phyloP scores from a whole-genome alignment of 2,329 filamentous ascomycete species.

The Chaetomium strumarium region DNA sequence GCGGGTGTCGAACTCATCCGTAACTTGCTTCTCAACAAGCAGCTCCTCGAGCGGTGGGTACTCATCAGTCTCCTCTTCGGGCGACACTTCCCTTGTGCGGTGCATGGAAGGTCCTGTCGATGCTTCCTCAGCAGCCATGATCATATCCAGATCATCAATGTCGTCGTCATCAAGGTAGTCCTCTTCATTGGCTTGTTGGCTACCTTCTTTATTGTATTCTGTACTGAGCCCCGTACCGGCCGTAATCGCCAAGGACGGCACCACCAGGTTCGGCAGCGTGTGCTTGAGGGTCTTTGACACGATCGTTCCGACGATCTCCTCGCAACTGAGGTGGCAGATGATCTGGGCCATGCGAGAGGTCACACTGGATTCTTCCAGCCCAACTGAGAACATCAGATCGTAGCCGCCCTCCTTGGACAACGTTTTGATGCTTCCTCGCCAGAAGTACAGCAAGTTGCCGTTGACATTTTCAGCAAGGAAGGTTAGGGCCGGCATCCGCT shows the following conservation, averaged over 20 bases:
- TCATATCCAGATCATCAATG: constrained; percentile 39
- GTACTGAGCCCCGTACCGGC: not conserved
- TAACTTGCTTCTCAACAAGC: constrained; percentile 2
- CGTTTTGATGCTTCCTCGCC: constrained; percentile 56
- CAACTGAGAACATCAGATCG: constrained; percentile 53
- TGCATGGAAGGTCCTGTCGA: not conserved
- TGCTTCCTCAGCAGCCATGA: constrained; percentile 29
- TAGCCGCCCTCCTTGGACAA: constrained; percentile 53
- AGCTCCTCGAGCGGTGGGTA: constrained; percentile 50
- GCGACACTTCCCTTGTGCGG: constrained; percentile 8
- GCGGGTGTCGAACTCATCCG: not conserved
- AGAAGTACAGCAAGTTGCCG: constrained; percentile 65
- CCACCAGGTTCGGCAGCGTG: constrained; percentile 18
- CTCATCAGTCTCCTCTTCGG: constrained; percentile 33
- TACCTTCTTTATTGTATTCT: not conserved
- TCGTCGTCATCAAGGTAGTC: constrained; percentile 29
- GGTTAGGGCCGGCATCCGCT: constrained; percentile 62
- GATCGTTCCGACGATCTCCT: constrained; percentile 67
- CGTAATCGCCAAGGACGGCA: constrained; percentile 4
- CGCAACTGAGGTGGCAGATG: constrained; percentile 70
- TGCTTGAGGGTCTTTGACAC: constrained; percentile 28
- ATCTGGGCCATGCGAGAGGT: constrained; percentile 40
- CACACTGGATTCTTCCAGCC: constrained; percentile 45
- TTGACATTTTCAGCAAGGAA: constrained; percentile 67
- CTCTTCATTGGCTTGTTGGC: not conserved